Base-by-base conservation (phyloP, 805 yeast genomes). In the Limtongozyma cylindracea region DNA sequence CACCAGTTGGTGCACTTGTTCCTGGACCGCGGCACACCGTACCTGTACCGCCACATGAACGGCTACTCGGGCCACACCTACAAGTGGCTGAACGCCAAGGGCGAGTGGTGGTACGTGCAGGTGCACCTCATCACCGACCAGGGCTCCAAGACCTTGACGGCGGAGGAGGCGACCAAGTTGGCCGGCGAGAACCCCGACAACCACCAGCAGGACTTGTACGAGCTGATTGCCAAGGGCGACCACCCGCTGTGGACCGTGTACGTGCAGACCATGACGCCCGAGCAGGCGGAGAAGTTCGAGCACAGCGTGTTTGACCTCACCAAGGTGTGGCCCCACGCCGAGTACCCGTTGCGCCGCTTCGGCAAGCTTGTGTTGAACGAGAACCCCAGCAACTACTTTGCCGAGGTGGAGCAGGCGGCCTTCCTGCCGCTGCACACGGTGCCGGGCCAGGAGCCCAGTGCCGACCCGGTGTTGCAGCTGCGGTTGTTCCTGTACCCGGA, bases 261-360 rank as follows among this genome's bases (percentile, higher is more conserved):
- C 47, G 48, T 78, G 24, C 93, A 78, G 53, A 61, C 76, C 20
- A 78, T 78, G 92, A 72, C 91, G 17, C 61, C 62, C 28, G 74
- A 65, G 34, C 67, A 78, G 47, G 78, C 91, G 27, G 59, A 69
- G 45, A 47, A 63, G 28, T 61, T 61, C 22, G 70, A 71, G 39
- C 77, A 72, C 49, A 71, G 84, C 5, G 82, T 80, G 20, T 77
- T 74, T 41, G 94, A 78, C 47, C 56, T 78, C 44, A 78, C 94
- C 30, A 80, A 80, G 53, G 72, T 74, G 25, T 78, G 94, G 94
- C 78, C 93, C 17, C 91, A 78, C 41, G 52, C 49, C 34, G 69
- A 77, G 25, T 78, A 65, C 57, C 93, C 94, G 38, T 47, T 78
- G 50, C 64, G 92, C 45, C 66, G 67, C 44, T 69, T 78, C 40